Base-by-base conservation (phyloP, 1,284 basidiomycete species). In the Melampsora americana region DNA sequence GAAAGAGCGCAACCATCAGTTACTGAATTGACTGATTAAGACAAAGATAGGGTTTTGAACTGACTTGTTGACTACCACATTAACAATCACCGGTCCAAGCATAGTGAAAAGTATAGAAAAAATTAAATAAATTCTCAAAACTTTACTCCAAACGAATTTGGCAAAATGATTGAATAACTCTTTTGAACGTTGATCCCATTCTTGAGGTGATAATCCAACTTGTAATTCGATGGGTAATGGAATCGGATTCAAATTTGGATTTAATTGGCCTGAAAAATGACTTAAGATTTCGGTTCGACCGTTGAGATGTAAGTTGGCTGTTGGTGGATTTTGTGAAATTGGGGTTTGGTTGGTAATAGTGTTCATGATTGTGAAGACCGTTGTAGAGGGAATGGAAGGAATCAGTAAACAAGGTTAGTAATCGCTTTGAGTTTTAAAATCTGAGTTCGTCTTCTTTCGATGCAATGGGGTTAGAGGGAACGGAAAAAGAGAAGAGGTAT, bases 91-190 rank as follows among this genome's bases (percentile, higher is more conserved):
- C 18, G 73, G 73, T 26, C 73, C 73, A 48, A 75, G 26, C 30
- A 75, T 46, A 39, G 62, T 75, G 23, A 75, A 39, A 5, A 68
- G 3, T 14, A 75, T 50, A 60, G 66, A 42, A 28, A 61, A 23
- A 16, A 68, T 14, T 28, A 75, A 64, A 65, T 75, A 75, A 61
- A 59, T 65, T 26, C 73, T 64, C 66, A 68, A 32, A 11, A 75
- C 14, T 68, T 62, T 75, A 30, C 53, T 30, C 73, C 73, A 75
- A n/a, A 53, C 60, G 42, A 46, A 75, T 7, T 65, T 64, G 11
- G 66, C 28, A 53, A 75, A 68, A n/a, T 68, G 73, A 11, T 68
- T 68, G 42, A 50, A 75, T 16, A 75, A 30, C 0, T 65, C 50
- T 9, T 67, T 23, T 12, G 73, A 60, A 32, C 73, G 60, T 39